Evolutionary conservation across 1,139 yeast species (phyloP).

Genomic region (Debaryomycetaceae sp.): DNA sequence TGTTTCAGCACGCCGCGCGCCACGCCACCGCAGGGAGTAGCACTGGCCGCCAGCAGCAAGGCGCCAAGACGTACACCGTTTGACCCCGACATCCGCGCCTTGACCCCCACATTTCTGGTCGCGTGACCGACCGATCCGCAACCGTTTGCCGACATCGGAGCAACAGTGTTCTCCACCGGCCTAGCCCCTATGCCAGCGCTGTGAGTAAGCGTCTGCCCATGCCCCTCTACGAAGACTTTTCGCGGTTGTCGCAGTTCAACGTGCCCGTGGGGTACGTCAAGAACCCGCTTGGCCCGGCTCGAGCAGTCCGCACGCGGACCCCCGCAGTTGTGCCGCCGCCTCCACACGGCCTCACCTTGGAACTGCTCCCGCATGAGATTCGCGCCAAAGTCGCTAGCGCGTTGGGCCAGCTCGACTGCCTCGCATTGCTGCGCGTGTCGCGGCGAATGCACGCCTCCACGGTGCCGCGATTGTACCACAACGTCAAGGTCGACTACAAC

Average conservation of each 20-base stretch:
- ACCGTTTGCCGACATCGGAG: no score
- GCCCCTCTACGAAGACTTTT: no score
- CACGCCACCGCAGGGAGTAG: no score
- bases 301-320: slow-evolving; percentile 1
- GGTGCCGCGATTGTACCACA: slow-evolving; percentile 31
- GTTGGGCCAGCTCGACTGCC: slow-evolving; percentile 40
- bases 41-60: no score
- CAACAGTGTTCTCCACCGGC: no score
- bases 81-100: no score
- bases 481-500: slow-evolving; percentile 34
- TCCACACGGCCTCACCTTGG: slow-evolving; percentile 12
- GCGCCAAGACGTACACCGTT: no score
- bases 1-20: no score
- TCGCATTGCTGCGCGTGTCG: slow-evolving; percentile 29
- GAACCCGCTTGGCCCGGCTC: slow-evolving; percentile 15
- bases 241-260: slow-evolving; percentile 12
- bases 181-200: no score
- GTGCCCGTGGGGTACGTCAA: slow-evolving; percentile 26
- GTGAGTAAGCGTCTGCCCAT: no score
- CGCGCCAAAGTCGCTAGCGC: slow-evolving; percentile 24
- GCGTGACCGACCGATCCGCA: no score
- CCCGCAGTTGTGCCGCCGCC: background rate
- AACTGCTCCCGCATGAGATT: slow-evolving; percentile 36
- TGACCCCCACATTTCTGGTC: no score
- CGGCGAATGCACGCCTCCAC: slow-evolving; percentile 26